These are phyloP conservation scores for Glebionis coronaria DNA, from an alignment of 129 eudicot species.

Conservation along the genomic window DNA sequence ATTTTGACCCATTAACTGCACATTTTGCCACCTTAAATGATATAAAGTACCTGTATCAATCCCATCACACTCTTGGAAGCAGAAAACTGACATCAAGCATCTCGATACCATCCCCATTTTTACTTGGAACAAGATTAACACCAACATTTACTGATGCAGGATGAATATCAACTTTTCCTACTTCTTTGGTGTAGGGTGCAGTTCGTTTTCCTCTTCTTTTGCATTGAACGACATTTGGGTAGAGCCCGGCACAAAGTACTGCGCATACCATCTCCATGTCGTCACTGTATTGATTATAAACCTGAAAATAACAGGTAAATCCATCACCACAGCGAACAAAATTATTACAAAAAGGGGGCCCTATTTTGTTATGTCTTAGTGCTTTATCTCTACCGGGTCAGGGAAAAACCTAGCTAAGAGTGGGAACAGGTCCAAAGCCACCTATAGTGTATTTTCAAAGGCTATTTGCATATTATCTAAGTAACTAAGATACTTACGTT, in stretches of 20 bases:
- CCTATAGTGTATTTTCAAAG: too few species aligned
- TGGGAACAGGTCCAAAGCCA: too few species aligned
- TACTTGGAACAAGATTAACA: constrained; percentile 62
- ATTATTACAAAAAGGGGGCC: neutral
- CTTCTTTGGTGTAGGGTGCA: constrained; percentile 83
- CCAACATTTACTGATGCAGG: constrained; percentile 93
- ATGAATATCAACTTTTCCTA: constrained; percentile 94
- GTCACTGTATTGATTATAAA: constrained; percentile 74
- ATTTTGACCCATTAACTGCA: neutral
- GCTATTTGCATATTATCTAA: too few species aligned
- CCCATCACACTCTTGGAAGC: constrained; percentile 82
- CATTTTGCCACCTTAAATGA: constrained; percentile 14
- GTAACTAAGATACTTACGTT: constrained; percentile 40
- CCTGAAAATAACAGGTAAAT: constrained; percentile 42
- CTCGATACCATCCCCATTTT: constrained; percentile 84
- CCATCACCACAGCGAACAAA: neutral
- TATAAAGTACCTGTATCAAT: constrained; percentile 55
- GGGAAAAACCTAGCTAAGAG: too few species aligned
- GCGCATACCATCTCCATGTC: constrained; percentile 96
- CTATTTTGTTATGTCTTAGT: neutral
- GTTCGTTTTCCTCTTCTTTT: constrained; percentile 95
- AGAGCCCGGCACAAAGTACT: constrained; percentile 95
- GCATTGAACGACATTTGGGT: constrained; percentile 95
- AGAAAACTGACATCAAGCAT: constrained; percentile 96
- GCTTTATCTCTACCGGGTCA: too few species aligned